phyloP scores from a whole-genome alignment of 1,284 basidiomycete genomes.

The Vanrija pseudolonga region DNA sequence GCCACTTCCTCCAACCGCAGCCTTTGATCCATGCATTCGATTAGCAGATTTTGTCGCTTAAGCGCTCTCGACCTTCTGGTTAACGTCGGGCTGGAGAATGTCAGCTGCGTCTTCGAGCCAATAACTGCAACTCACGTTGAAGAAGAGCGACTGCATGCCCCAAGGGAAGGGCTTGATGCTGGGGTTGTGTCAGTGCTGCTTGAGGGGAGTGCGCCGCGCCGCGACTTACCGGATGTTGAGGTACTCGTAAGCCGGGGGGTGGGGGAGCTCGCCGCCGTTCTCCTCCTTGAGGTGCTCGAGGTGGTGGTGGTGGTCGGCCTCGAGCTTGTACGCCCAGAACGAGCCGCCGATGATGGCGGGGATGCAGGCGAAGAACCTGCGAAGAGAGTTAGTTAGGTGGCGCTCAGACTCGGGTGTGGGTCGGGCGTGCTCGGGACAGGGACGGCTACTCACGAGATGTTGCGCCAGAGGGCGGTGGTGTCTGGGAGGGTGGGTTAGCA shows the following conservation, averaged over 20 bases:
- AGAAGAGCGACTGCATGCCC: slow-evolving; percentile 47
- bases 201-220: not conserved
- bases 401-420: not conserved
- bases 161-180: slow-evolving; percentile 39
- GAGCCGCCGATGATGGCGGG: slow-evolving; percentile 36
- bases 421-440: not conserved
- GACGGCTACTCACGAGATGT: slow-evolving; percentile 37
- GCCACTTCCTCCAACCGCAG: not conserved
- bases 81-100: slow-evolving; percentile 17
- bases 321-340: slow-evolving; percentile 42
- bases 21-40: slow-evolving; percentile 16
- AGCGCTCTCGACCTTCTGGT: slow-evolving; percentile 7
- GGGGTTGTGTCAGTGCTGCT: not conserved
- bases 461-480: slow-evolving; percentile 45
- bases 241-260: slow-evolving; percentile 42
- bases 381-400: not conserved
- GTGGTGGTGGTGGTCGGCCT: slow-evolving; percentile 43
- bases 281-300: slow-evolving; percentile 29
- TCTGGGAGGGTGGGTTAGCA: slow-evolving; percentile 17
- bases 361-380: slow-evolving; percentile 44
- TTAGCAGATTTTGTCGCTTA: too few species aligned
- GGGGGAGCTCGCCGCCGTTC: slow-evolving; percentile 38
- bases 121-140: slow-evolving; percentile 26
- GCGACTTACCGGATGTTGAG: slow-evolving; percentile 44
- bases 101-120: slow-evolving; percentile 6